Evolutionary conservation across 1,284 basidiomycete genomes (phyloP).

Genomic region (Malassezia yamatoensis): DNA sequence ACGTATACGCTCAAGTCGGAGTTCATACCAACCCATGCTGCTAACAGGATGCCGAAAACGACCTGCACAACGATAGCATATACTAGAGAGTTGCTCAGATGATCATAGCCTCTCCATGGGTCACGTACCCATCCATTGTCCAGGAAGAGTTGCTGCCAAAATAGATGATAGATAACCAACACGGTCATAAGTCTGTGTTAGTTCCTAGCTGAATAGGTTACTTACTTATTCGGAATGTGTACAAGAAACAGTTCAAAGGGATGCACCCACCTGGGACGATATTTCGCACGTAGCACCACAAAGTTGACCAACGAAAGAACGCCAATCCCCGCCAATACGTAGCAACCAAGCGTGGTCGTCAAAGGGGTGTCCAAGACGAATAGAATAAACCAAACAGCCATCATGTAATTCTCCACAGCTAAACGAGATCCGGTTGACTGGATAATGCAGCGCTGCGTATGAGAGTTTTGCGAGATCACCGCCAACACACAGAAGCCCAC

Average conservation of each 20-base stretch:
- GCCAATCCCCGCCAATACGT: constrained; percentile 24
- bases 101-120: background rate
- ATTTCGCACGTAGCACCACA: constrained; percentile 26
- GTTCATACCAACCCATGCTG: constrained; percentile 11
- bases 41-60: constrained; percentile 2
- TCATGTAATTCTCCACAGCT: constrained; percentile 68
- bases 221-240: constrained; percentile 50
- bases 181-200: constrained; percentile 48
- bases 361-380: constrained; percentile 55
- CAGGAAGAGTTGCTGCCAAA: constrained; percentile 52
- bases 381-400: constrained; percentile 70
- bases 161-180: constrained; percentile 51
- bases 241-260: constrained; percentile 53
- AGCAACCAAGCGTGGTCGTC: constrained; percentile 29
- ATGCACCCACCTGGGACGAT: constrained; percentile 46
- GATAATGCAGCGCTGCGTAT: constrained; percentile 15
- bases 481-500: constrained; percentile 14
- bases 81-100: background rate
- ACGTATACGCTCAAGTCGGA: constrained; percentile 11
- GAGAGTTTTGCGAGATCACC: constrained; percentile 8
- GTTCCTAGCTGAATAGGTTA: background rate
- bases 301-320: constrained; percentile 32
- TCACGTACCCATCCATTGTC: constrained; percentile 49
- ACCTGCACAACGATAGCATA: background rate
- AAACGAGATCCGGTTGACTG: constrained; percentile 56